Evolutionary conservation across 2,329 filamentous ascomycete species (phyloP).

Genomic region (Ophiobolus disseminans): DNA sequence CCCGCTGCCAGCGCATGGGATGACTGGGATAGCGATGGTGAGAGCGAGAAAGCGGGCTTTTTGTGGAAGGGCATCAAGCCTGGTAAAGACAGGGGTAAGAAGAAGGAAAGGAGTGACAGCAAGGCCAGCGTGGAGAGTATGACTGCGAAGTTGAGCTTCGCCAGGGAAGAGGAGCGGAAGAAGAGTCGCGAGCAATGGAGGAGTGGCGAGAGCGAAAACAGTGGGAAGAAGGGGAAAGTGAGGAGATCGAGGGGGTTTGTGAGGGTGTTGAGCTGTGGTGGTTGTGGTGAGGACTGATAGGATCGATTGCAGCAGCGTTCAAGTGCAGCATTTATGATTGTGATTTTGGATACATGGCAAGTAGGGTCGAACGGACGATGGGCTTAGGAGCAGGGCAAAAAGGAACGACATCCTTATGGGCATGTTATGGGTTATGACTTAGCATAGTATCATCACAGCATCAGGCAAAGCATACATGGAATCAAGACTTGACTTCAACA

Average conservation of each 20-base stretch:
- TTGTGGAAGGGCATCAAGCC: constrained; percentile 30
- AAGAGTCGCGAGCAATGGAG: constrained; percentile 7
- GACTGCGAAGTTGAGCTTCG: neutral
- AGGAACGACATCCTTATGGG: too few species aligned
- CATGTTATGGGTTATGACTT: too few species aligned
- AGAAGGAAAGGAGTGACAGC: constrained; percentile 11
- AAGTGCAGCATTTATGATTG: constrained; percentile 3
- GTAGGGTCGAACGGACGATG: neutral
- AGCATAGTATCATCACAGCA: too few species aligned
- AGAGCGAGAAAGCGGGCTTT: constrained; percentile 39
- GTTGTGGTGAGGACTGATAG: constrained; percentile 22
- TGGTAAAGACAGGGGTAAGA: constrained; percentile 16
- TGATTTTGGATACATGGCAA: neutral
- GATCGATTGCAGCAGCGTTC: neutral
- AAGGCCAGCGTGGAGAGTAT: constrained; percentile 4
- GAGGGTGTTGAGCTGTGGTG: constrained; percentile 45
- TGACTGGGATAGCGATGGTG: constrained; percentile 44
- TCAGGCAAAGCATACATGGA: too few species aligned
- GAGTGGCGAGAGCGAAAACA: constrained; percentile 10
- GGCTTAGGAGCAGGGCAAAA: too few species aligned
- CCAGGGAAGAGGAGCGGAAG: constrained; percentile 12
- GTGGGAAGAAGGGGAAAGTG: constrained; percentile 21
- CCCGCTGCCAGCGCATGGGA: constrained; percentile 47
- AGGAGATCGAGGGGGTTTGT: constrained; percentile 36
- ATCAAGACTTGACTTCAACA: too few species aligned